phyloP scores from a whole-genome alignment of 176 grass and related monocot species.

The Carex scoparia region DNA sequence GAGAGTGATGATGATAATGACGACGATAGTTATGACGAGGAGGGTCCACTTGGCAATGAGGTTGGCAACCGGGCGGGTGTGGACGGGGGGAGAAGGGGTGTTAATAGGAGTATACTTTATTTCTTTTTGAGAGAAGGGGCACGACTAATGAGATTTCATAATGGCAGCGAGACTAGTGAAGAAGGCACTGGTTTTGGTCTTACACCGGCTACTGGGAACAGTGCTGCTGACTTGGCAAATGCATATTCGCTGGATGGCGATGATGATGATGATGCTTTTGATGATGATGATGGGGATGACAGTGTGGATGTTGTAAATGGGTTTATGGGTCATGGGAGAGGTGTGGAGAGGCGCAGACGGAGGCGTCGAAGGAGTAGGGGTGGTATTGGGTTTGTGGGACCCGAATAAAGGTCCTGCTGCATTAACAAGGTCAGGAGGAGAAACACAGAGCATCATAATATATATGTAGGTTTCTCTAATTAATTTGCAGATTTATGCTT shows the following conservation, averaged over 20 bases:
- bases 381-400: constrained; percentile 39
- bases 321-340: constrained; percentile 22
- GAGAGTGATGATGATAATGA: constrained; percentile 32
- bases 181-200: constrained; percentile 30
- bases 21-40: constrained; percentile 47
- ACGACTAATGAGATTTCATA: constrained; percentile 56
- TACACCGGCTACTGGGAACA: not conserved
- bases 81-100: constrained; percentile 19
- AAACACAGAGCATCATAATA: constrained; percentile 29
- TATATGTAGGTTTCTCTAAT: constrained; percentile 48
- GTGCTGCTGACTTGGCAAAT: constrained; percentile 28
- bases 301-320: constrained; percentile 18
- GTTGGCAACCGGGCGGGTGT: constrained; percentile 27
- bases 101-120: constrained; percentile 54
- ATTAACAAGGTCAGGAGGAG: constrained; percentile 10
- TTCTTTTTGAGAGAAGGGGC: constrained; percentile 81
- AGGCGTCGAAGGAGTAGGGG: constrained; percentile 61
- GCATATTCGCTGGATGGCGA: constrained; percentile 43
- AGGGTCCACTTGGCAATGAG: constrained; percentile 34
- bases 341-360: constrained; percentile 33
- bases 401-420: not conserved
- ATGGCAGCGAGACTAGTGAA: constrained; percentile 27
- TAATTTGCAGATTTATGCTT: constrained; percentile 64
- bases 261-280: constrained; percentile 41
- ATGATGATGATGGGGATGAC: constrained; percentile 6